Percentiles rank a stretch among this genome's conserved stretches.
These are phyloP conservation scores for Radiomyces spectabilis DNA, from an alignment of 192 early-diverging fungal species.

Conservation along the genomic window DNA sequence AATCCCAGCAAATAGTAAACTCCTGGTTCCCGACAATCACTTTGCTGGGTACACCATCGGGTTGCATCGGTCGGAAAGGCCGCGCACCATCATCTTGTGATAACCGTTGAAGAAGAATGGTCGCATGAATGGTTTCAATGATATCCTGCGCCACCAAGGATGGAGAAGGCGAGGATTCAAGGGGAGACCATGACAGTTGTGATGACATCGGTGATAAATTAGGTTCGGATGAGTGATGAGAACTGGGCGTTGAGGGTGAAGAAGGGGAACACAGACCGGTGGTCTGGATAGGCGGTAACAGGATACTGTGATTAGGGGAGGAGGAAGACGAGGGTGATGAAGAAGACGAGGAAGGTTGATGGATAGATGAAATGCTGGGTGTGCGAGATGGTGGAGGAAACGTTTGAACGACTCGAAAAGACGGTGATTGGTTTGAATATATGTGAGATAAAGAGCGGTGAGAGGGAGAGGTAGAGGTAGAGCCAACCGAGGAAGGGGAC, in stretches of 20 bases:
- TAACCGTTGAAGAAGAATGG: slow-evolving; percentile 30
- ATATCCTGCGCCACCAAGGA: slow-evolving; percentile 7
- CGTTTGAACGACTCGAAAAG: not conserved
- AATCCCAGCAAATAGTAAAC: slow-evolving; percentile 10
- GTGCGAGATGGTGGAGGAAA: not conserved
- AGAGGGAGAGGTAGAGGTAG: not conserved
- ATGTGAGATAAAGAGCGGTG: too few relatives aligned
- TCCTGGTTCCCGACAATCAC: slow-evolving; percentile 18
- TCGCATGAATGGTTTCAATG: slow-evolving; percentile 23
- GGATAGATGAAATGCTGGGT: not conserved
- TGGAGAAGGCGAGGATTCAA: too few relatives aligned
- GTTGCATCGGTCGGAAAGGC: slow-evolving; percentile 19
- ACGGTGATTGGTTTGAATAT: not conserved
- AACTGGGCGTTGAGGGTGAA: not conserved
- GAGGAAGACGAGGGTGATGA: not conserved
- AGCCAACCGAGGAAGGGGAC: not conserved
- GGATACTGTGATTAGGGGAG: too few relatives aligned
- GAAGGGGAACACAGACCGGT: too few relatives aligned
- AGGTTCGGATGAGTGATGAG: too few relatives aligned
- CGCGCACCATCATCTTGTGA: slow-evolving; percentile 43
- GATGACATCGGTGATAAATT: too few relatives aligned
- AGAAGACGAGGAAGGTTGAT: not conserved
- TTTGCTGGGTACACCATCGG: slow-evolving; percentile 8
- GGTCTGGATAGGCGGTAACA: too few relatives aligned
- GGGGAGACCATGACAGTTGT: too few relatives aligned